Base-by-base conservation (phyloP, 805 yeast species). In the Candida hispaniensis region DNA sequence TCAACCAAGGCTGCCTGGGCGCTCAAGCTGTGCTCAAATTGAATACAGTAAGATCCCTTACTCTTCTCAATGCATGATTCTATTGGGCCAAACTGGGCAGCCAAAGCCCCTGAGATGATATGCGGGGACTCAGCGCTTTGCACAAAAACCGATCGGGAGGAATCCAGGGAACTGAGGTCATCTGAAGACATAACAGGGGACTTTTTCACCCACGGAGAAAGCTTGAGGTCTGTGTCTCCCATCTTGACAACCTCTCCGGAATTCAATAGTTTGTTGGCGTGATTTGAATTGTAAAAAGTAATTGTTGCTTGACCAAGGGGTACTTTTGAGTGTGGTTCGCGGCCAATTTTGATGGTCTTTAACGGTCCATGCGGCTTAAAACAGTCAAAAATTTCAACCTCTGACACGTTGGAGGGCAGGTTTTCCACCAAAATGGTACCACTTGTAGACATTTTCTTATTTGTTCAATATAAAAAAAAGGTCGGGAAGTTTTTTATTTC, bases 231-330 rank as follows among this genome's bases (percentile, higher is more conserved):
- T 4, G 27, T 7, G n/a, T 12, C 27, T 13, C 27, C 18, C 14
- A 12, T 15, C 7, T 21, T 14, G 12, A 16, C 12, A 10, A 32
- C 14, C 23, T 27, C 28, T 14, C n/a, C 28, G n/a, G 12, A 28
- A 2, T 27, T 28, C 12, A 5, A 17, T 8, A 6, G n/a, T n/a
- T n/a, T n/a, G n/a, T n/a, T 7, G 11, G 36, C 36, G 36, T 32
- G 36, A 23, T 70, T 78, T 46, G 67, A 72, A 71, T 63, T 73
- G 77, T 71, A 32, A 34, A 66, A 82, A 72, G 81, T 83, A 50
- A 83, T 93, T 63, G 82, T 83, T 52, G 91, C 94, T 60, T 82
- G 81, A 59, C 94, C 93, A 54, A 83, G 68, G 35, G 94, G 81
- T 52, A 75, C 77, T 69, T 79, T 79, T 59, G 93, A 71, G 48